Evolutionary conservation across 2,329 filamentous ascomycete species (phyloP), one percentile per base, ranked within the genome.

Genomic region (Ascochyta clinopodiicola): DNA sequence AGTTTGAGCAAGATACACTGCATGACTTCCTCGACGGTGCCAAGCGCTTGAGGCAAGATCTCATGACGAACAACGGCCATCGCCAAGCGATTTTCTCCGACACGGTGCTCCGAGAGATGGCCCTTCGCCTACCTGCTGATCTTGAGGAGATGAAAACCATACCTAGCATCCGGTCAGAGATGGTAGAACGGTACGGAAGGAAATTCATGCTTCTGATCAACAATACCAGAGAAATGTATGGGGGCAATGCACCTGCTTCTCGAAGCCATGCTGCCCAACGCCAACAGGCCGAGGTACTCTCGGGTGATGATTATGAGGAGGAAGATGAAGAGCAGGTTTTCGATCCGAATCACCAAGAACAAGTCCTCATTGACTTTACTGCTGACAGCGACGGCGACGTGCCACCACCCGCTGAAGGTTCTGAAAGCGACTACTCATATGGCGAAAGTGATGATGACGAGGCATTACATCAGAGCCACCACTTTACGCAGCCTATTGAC

Each of bases 41-140:
- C 0, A 86, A 84, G 64, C 74, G 75, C 19, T 51, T 86, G 15
- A 86, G 88, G 63, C 84, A 87, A 63, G 77, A 81, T 1, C 79
- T 93, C 22, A 83, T 88, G 63, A 84, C 86, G 59, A 79, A 79
- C 22, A 84, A 84, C 45, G 78, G 80, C 4, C 74, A 89, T 29
- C 82, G 84, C 8, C 78, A 80, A 21, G 81, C 83, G 4, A 81
- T 82, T 0, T 95, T 95, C 69, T 87, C 86, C 0, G 88, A 92
- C 57, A 81, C 80, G 21, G 81, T 91, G 13, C 82, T 92, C 45
- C 85, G 87, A 32, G 84, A 88, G 62, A 93, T 95, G 88, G 88
- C 85, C 12, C 85, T 92, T 44, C 75, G 80, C 31, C 89, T 89
- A 80, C 90, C 89, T 0, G 80, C 78, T 7, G 85, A 80, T 8